phyloP scores from a whole-genome alignment of 2,329 filamentous ascomycete species.

The Rachicladosporium sp. region DNA sequence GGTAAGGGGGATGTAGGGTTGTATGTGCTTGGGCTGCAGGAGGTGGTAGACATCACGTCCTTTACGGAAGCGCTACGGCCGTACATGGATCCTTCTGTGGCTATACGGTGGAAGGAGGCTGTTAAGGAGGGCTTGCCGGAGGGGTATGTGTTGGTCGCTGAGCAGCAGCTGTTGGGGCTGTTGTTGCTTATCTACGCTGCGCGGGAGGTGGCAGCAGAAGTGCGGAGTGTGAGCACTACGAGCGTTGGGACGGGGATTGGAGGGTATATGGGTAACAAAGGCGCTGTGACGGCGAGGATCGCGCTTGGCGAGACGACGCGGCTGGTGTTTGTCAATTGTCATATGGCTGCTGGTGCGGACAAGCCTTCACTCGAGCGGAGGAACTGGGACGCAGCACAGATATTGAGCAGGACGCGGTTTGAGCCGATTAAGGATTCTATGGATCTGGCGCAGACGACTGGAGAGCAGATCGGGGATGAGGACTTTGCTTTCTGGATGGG shows the following conservation, averaged over 20 bases:
- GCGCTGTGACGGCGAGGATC: slow-evolving; percentile 68
- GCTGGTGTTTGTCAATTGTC: slow-evolving; percentile 81
- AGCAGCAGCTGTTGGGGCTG: slow-evolving; percentile 78
- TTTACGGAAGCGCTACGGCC: slow-evolving; percentile 65
- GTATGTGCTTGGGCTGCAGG: slow-evolving; percentile 83
- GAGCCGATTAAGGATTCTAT: slow-evolving; percentile 56
- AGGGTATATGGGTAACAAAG: slow-evolving; percentile 94
- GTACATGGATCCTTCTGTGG: slow-evolving; percentile 59
- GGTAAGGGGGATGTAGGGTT: slow-evolving; percentile 64
- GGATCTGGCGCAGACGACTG: slow-evolving; percentile 43
- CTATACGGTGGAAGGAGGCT: slow-evolving; percentile 69
- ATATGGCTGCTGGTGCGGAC: slow-evolving; percentile 79
- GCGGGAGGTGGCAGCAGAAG: slow-evolving; percentile 56
- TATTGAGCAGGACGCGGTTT: slow-evolving; percentile 65
- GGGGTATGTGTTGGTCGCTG: slow-evolving; percentile 64
- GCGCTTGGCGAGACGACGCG: slow-evolving; percentile 82
- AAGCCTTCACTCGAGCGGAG: slow-evolving; percentile 65
- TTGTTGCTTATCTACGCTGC: slow-evolving; percentile 78
- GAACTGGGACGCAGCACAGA: slow-evolving; percentile 80
- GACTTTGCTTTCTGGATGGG: slow-evolving; percentile 96
- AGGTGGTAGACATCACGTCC: slow-evolving; percentile 76
- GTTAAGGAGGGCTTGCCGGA: slow-evolving; percentile 60
- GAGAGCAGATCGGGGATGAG: slow-evolving; percentile 71
- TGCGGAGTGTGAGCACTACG: slow-evolving; percentile 71
- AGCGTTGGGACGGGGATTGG: slow-evolving; percentile 80